A percentile compares a stretch with the other conserved stretches of the same genome.
Evolutionary conservation across 352 stramenopile genomes (phyloP).

Genomic region (Phytopythium helicoides): DNA sequence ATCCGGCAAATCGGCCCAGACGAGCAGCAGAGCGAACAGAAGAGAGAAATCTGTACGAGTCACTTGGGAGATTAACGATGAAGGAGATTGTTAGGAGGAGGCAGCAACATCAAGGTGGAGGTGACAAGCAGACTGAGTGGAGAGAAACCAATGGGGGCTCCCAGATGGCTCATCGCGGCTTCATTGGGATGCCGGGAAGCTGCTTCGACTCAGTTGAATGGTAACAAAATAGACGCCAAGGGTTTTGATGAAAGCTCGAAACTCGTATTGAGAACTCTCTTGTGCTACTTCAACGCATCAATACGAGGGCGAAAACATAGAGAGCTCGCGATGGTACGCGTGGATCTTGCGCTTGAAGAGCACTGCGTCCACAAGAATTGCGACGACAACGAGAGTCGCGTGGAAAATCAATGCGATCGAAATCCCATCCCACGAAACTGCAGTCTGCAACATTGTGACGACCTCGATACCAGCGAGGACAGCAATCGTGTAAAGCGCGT

Average conservation of each 20-base stretch:
- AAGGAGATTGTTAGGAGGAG: neutral
- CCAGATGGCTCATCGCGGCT: constrained; percentile 32
- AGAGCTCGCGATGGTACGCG: constrained; percentile 26
- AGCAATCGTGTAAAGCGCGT: constrained; percentile 32
- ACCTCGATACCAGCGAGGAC: constrained; percentile 40
- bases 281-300: constrained; percentile 8
- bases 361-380: constrained; percentile 24
- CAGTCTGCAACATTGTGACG: constrained; percentile 30
- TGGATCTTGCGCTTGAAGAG: constrained; percentile 20
- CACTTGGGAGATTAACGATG: constrained; percentile 17
- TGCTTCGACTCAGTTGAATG: constrained; percentile 38
- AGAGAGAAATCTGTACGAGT: constrained; percentile 49
- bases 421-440: constrained; percentile 21
- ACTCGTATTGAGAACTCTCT: no score
- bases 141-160: neutral
- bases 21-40: constrained; percentile 43
- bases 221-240: neutral
- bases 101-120: constrained; percentile 1
- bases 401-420: constrained; percentile 33
- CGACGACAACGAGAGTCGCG: constrained; percentile 28
- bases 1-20: constrained; percentile 46
- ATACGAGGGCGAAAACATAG: constrained; percentile 32
- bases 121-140: neutral
- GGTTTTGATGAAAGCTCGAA: no score
- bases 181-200: constrained; percentile 44